Conservation (phyloP, 441 rosid species). For the Theobroma grandiflorum region DNA sequence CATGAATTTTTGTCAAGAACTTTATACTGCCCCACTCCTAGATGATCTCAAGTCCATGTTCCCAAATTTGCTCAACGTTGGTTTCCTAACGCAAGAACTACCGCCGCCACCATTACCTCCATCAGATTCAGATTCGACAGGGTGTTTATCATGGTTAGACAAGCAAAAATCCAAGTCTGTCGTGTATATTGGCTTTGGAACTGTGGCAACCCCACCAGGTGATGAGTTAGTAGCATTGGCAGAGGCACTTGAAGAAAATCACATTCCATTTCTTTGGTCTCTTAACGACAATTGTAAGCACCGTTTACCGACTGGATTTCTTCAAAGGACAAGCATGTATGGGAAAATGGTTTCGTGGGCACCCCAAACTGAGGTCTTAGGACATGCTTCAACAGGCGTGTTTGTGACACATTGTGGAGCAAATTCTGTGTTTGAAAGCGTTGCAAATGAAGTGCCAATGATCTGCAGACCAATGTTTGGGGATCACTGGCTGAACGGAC, state of each 20-base stretch:
- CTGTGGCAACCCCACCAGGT: conserved; percentile 30
- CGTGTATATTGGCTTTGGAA: conserved; percentile 28
- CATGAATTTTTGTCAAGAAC: conserved; percentile 61
- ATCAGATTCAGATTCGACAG: conserved; percentile 26
- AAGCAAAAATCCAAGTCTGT: conserved; percentile 1
- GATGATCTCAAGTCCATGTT: conserved; percentile 48
- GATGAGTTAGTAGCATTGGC: conserved; percentile 56
- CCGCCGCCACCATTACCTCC: conserved; percentile 13
- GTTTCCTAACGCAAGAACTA: conserved; percentile 52
- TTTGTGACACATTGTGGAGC: conserved; percentile 67
- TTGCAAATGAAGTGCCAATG: conserved; percentile 67
- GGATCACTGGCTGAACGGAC: conserved; percentile 56
- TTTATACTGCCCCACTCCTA: conserved; percentile 47
- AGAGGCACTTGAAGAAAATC: conserved; percentile 49
- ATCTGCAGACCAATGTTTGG: conserved; percentile 72
- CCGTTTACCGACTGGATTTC: conserved; percentile 50
- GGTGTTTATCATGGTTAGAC: conserved; percentile 29
- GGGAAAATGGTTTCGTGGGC: conserved; percentile 64
- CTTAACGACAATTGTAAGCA: conserved; percentile 34
- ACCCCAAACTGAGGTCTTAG: conserved; percentile 54
- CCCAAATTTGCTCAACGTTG: conserved; percentile 48
- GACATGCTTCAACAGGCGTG: conserved; percentile 49
- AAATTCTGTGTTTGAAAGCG: conserved; percentile 71
- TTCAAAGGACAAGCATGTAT: conserved; percentile 40
- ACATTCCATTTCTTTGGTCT: conserved; percentile 65